Conservation (phyloP, 441 rosid genomes). For the Daphne laureola region DNA sequence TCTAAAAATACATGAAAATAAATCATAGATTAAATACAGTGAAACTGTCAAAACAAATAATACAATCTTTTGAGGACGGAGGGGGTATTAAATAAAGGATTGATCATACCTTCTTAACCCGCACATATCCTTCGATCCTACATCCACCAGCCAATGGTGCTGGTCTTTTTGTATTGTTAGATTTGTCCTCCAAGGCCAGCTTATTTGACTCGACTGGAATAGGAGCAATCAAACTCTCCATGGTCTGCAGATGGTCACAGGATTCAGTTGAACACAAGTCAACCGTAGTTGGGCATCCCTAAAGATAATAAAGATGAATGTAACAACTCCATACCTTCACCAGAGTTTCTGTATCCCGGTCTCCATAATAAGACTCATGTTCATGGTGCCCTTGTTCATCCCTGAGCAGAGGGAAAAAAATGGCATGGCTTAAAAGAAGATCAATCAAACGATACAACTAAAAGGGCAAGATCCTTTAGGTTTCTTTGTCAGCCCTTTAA, state of each 20-base stretch:
- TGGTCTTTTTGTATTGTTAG: slow-evolving; percentile 54
- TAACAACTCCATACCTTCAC: slow-evolving; percentile 52
- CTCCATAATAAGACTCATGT: slow-evolving; percentile 98
- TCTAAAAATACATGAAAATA: no score
- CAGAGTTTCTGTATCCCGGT: slow-evolving; percentile 91
- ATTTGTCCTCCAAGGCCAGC: slow-evolving; percentile 37
- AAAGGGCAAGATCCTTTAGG: background rate
- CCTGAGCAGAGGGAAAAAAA: slow-evolving; percentile 27
- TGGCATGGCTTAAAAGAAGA: slow-evolving; percentile 5
- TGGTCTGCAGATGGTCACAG: slow-evolving; percentile 44
- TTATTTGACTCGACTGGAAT: slow-evolving; percentile 52
- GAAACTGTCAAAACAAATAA: no score
- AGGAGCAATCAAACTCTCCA: slow-evolving; percentile 65
- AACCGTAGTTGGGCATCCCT: background rate
- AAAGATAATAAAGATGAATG: slow-evolving; percentile 10
- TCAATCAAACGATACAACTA: slow-evolving; percentile 4
- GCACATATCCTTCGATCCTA: slow-evolving; percentile 93
- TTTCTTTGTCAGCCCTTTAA: no score
- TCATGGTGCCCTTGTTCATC: slow-evolving; percentile 97
- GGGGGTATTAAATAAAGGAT: slow-evolving; percentile 7
- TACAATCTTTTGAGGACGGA: no score
- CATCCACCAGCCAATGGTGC: slow-evolving; percentile 96
- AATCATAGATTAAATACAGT: no score
- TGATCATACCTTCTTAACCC: slow-evolving; percentile 84
- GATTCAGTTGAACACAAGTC: slow-evolving; percentile 5